Percentiles rank a stretch among this genome's conserved stretches.
These are phyloP conservation scores for Glycyrrhiza uralensis DNA, from an alignment of 306 rosid genomes.

Conservation along the genomic window DNA sequence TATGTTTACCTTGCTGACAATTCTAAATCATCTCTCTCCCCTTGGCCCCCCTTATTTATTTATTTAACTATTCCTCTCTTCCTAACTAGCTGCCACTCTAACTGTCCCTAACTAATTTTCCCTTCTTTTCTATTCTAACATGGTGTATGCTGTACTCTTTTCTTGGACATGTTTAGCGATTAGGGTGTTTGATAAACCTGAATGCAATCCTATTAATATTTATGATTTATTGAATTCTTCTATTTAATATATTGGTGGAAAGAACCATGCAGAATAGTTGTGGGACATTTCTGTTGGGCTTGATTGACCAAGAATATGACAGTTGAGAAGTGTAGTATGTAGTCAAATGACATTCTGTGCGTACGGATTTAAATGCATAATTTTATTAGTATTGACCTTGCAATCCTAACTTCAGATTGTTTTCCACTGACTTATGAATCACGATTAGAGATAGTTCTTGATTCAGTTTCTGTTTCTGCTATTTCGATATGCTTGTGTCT, in stretches of 20 bases:
- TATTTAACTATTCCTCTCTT: not conserved
- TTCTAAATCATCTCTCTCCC: not conserved
- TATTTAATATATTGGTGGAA: constrained; percentile 4
- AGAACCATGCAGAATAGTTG: not conserved
- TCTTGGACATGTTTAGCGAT: not conserved
- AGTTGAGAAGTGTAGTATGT: not conserved
- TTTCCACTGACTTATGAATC: not conserved
- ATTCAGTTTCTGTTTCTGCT: not conserved
- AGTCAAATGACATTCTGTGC: not conserved
- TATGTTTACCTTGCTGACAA: not conserved
- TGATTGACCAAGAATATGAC: not conserved
- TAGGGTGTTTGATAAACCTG: not conserved
- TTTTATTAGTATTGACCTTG: not conserved
- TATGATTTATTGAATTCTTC: not conserved
- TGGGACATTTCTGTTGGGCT: not conserved
- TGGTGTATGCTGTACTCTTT: not conserved
- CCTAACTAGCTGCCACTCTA: not conserved
- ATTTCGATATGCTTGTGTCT: not conserved
- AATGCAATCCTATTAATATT: not conserved
- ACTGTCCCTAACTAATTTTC: not conserved
- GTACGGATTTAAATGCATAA: not conserved
- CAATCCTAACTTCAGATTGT: not conserved
- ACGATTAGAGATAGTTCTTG: not conserved
- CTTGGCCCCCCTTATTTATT: not conserved
- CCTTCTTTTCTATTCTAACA: not conserved